phyloP scores from a whole-genome alignment of 768 basidiomycete species.

The Lactarius evosmus region DNA sequence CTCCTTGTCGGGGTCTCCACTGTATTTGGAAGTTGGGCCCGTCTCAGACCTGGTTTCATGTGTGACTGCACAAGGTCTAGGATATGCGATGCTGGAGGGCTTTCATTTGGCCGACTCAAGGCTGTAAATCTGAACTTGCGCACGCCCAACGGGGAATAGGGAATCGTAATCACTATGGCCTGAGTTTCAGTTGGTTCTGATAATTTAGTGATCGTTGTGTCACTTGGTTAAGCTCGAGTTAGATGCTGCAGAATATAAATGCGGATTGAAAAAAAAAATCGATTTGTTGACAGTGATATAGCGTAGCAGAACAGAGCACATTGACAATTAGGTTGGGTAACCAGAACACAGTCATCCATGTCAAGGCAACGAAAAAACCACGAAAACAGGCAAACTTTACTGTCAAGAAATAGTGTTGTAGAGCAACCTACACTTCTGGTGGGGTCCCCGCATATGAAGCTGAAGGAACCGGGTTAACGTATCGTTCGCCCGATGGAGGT shows the following conservation, averaged over 20 bases:
- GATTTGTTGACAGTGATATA: neutral
- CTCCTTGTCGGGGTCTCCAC: neutral
- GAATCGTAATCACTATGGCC: no score
- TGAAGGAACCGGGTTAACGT: slow-evolving; percentile 9
- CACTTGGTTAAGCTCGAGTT: neutral
- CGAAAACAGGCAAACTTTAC: neutral
- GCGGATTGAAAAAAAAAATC: neutral
- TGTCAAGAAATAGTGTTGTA: neutral
- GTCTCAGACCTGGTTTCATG: neutral
- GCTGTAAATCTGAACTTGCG: neutral
- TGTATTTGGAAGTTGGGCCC: neutral
- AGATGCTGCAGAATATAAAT: neutral
- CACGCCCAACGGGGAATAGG: no score
- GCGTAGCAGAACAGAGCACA: neutral
- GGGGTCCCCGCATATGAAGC: slow-evolving; percentile 18
- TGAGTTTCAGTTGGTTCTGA: no score
- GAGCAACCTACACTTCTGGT: slow-evolving; percentile 5
- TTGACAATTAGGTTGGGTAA: neutral
- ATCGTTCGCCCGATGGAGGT: neutral
- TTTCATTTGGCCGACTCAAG: neutral
- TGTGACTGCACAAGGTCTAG: neutral
- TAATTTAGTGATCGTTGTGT: no score
- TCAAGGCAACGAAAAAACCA: neutral
- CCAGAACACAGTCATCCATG: no score
- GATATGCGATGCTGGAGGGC: neutral